Conservation (phyloP, 2,329 filamentous ascomycete genomes). For the Colletotrichum abscissum region DNA sequence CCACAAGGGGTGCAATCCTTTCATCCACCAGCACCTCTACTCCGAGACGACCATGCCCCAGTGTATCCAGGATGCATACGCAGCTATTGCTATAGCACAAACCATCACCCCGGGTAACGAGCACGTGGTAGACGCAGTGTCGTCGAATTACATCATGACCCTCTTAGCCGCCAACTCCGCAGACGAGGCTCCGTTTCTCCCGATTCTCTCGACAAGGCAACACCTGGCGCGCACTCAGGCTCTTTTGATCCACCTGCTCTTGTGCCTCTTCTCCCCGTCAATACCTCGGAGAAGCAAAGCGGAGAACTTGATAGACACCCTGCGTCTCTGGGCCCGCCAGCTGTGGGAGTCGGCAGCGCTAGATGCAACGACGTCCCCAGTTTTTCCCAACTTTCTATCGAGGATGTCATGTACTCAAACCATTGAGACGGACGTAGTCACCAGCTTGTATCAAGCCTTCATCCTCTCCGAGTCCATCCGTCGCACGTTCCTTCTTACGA, state of each 20-base stretch:
- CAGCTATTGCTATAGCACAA: slow-evolving; percentile 25
- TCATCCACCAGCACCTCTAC: slow-evolving; percentile 41
- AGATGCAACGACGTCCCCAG: slow-evolving; percentile 9
- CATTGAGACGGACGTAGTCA: background rate
- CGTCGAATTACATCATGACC: background rate
- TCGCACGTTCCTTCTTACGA: slow-evolving; percentile 26
- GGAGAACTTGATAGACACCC: slow-evolving; percentile 11
- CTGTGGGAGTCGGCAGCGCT: slow-evolving; percentile 13
- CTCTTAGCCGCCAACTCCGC: slow-evolving; percentile 15
- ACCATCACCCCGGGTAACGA: slow-evolving; percentile 16
- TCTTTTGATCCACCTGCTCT: slow-evolving; percentile 26
- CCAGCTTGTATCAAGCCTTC: slow-evolving; percentile 20
- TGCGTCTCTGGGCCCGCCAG: slow-evolving; percentile 21
- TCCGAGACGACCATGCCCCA: slow-evolving; percentile 27
- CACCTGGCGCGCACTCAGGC: slow-evolving; percentile 33
- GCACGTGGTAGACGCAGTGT: slow-evolving; percentile 12
- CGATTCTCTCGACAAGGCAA: slow-evolving; percentile 11
- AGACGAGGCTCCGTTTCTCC: background rate
- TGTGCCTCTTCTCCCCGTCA: slow-evolving; percentile 21
- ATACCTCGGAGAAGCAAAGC: slow-evolving; percentile 26
- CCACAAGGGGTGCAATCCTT: slow-evolving; percentile 36
- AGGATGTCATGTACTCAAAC: background rate
- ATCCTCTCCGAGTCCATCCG: slow-evolving; percentile 30
- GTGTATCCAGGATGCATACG: slow-evolving; percentile 36
- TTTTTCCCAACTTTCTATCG: background rate